A percentile compares a stretch with the other conserved stretches of the same genome.
Conservation (phyloP, 1,284 basidiomycete species). For the Ganoderma meredithae region DNA sequence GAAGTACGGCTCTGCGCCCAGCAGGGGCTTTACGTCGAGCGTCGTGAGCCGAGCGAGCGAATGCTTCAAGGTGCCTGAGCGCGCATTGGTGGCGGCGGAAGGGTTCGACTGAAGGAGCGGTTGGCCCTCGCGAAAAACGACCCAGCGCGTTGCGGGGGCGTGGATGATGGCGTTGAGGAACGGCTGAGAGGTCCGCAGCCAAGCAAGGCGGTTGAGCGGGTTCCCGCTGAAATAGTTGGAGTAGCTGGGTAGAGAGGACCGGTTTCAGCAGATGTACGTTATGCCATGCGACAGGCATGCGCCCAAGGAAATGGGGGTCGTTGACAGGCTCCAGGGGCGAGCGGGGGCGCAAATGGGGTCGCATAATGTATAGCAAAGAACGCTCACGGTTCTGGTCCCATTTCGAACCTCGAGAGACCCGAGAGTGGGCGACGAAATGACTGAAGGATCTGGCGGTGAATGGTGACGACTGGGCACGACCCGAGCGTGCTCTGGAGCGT, state of each 20-base stretch:
- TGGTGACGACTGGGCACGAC: slow-evolving; percentile 22
- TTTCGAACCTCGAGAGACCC: slow-evolving; percentile 28
- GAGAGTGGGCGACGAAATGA: slow-evolving; percentile 25
- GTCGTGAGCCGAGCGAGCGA: slow-evolving; percentile 63
- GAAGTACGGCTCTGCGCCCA: slow-evolving; percentile 64
- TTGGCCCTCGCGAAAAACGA: slow-evolving; percentile 75
- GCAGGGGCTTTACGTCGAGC: slow-evolving; percentile 53
- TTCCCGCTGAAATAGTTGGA: slow-evolving; percentile 79
- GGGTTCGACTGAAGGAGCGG: slow-evolving; percentile 57
- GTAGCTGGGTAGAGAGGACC: slow-evolving; percentile 33
- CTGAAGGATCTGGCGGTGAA: slow-evolving; percentile 24
- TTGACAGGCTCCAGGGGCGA: not conserved
- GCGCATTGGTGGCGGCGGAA: slow-evolving; percentile 15
- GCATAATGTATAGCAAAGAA: slow-evolving; percentile 4
- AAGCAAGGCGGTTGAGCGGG: slow-evolving; percentile 87
- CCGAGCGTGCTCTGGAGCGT: not conserved
- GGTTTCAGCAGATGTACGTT: slow-evolving; percentile 29
- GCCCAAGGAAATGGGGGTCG: slow-evolving; percentile 7
- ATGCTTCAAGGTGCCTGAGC: slow-evolving; percentile 34
- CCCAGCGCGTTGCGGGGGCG: slow-evolving; percentile 70
- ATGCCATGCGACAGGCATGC: slow-evolving; percentile 15
- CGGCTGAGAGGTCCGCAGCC: slow-evolving; percentile 76
- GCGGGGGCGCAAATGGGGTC: not conserved
- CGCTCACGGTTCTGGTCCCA: slow-evolving; percentile 35
- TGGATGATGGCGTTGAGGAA: slow-evolving; percentile 76